Evolutionary conservation across 768 basidiomycete species (phyloP), one percentile per base, ranked within the genome.

Genomic region (Suillus brevipes): DNA sequence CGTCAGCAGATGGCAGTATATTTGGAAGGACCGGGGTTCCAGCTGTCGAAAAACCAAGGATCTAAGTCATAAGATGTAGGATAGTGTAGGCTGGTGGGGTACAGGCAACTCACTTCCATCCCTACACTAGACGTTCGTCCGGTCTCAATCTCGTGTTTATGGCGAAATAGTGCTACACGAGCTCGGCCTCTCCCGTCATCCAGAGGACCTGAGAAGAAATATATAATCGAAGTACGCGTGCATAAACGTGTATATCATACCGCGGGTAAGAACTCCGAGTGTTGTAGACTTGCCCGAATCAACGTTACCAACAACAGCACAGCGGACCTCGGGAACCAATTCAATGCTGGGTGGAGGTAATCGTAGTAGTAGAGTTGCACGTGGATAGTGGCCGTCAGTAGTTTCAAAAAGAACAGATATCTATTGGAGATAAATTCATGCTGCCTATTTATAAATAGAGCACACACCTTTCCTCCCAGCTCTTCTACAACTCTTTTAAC

Each of bases 141-240:
- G 23, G 91, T 95, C 79, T 99, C 97, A 61, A 98, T 82, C 77
- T 99, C 97, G 72, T 99, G 97, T 75, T 98, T 97, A 75, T 99
- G 97, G 62, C 97, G 84, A 77, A 99, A 99, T 9, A 99, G 80
- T 4, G 89, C 88, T 6, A 98, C 91, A 61, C 97, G 91, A 0
- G 91, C 91, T 59, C 86, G 85, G 1, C 90, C 91, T 75, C 90
- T 81, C 34, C 92, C 92, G 71, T 95, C 93, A 70, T 95, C 93
- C 61, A 94, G 79, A 23, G 84, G 83, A 60, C 91, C 90, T 92
- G 61, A 38, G 5, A 38, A 55, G 53, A 69, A 28, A 63, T 64
- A 49, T 38, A 47, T 59, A 65, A 34, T 68, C 40, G 18, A 65
- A 60, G 43, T 63, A 31, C 65, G 76, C 50, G 12, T 72, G 59